phyloP scores from a whole-genome alignment of 2,329 filamentous ascomycete genomes.

The Pseudogymnoascus verrucosus region DNA sequence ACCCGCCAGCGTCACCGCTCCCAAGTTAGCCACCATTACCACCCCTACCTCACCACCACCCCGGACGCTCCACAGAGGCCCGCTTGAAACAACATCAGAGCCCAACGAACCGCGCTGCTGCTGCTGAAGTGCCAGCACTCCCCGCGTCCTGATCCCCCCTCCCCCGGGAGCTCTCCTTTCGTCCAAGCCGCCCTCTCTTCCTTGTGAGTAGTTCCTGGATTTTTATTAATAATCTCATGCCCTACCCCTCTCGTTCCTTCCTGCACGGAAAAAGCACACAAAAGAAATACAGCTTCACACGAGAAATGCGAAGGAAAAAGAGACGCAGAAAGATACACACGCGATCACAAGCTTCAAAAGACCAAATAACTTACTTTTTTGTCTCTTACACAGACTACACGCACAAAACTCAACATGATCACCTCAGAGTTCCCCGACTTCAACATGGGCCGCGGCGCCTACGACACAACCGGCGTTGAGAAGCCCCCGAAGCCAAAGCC shows the following conservation, averaged over 20 bases:
- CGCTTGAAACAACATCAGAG: not conserved
- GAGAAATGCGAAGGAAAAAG: not conserved
- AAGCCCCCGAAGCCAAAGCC: constrained; percentile 30
- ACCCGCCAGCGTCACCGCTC: not conserved
- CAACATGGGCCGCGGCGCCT: constrained; percentile 45
- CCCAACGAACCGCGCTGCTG: not conserved
- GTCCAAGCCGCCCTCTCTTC: not conserved
- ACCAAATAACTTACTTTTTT: not conserved
- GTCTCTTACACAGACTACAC: not conserved
- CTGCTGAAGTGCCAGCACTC: not conserved
- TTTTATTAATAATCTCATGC: not conserved
- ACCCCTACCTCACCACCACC: not conserved
- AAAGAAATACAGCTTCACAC: not conserved
- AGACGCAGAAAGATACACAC: not conserved
- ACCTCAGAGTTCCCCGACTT: constrained; percentile 23
- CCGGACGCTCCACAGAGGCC: not conserved
- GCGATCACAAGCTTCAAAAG: not conserved
- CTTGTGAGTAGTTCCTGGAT: not conserved
- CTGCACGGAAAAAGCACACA: not conserved
- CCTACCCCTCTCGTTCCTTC: not conserved
- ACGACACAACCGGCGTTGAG: constrained; percentile 42
- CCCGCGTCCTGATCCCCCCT: not conserved
- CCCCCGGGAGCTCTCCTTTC: not conserved
- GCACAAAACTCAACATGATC: constrained; percentile 17
- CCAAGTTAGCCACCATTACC: not conserved